phyloP scores from a whole-genome alignment of 352 stramenopile genomes.

The Achlya hypogyna region DNA sequence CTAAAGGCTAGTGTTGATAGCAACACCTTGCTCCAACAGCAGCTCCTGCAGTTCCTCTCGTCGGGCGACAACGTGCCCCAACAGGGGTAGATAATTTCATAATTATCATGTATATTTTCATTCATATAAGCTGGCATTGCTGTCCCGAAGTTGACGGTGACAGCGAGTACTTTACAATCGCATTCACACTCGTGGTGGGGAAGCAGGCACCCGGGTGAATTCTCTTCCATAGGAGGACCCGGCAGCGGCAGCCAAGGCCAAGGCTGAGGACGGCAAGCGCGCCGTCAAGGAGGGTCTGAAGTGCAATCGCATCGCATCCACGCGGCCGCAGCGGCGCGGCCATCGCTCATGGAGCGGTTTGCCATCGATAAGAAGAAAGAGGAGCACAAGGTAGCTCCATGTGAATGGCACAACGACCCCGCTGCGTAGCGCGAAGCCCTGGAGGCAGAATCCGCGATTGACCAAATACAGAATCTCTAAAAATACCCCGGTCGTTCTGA shows the following conservation, averaged over 20 bases:
- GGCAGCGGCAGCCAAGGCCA: constrained; percentile 48
- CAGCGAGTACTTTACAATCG: too few species aligned
- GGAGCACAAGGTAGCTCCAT: constrained; percentile 47
- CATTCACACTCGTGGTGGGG: too few species aligned
- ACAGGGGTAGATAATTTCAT: too few species aligned
- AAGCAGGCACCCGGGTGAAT: constrained; percentile 21
- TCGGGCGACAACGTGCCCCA: too few species aligned
- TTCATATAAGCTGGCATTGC: too few species aligned
- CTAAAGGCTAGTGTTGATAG: too few species aligned
- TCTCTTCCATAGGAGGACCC: constrained; percentile 31
- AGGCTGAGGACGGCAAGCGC: constrained; percentile 43
- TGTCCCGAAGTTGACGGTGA: too few species aligned
- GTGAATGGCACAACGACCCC: too few species aligned
- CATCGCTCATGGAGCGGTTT: constrained; percentile 71
- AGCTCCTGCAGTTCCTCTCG: too few species aligned
- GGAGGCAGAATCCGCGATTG: too few species aligned
- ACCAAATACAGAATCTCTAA: background rate
- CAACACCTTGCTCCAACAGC: too few species aligned
- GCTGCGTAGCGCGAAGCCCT: constrained; percentile 34
- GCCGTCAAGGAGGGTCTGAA: constrained; percentile 50
- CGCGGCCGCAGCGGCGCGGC: constrained; percentile 33
- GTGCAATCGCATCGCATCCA: constrained; percentile 54
- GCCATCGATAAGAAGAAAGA: constrained; percentile 57
- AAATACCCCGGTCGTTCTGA: background rate
- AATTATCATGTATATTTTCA: too few species aligned